These are phyloP conservation scores for Seiridium unicorne DNA, from an alignment of 2,329 filamentous ascomycete species.

Conservation along the genomic window DNA sequence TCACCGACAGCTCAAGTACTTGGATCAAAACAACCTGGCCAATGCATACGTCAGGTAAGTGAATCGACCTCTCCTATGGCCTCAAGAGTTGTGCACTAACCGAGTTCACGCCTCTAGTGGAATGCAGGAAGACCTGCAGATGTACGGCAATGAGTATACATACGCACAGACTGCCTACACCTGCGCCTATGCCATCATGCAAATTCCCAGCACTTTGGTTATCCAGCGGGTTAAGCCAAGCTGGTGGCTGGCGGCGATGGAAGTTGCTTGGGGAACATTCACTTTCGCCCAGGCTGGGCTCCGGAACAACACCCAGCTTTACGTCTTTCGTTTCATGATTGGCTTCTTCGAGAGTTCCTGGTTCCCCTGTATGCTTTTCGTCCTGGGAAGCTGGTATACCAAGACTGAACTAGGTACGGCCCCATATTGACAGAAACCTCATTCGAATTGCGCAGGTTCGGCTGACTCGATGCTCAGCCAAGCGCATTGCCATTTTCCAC, in stretches of 20 bases:
- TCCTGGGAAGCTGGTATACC: constrained; percentile 9
- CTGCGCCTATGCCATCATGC: constrained; percentile 20
- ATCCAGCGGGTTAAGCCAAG: constrained; percentile 21
- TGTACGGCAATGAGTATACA: constrained; percentile 23
- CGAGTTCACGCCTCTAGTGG: constrained; percentile 5
- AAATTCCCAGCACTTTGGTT: constrained; percentile 29
- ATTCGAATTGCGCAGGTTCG: not conserved
- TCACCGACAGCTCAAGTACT: constrained; percentile 17
- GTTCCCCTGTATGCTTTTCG: constrained; percentile 3
- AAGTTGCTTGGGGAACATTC: constrained; percentile 4
- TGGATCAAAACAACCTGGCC: constrained; percentile 23
- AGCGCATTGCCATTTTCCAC: constrained; percentile 6
- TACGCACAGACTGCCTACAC: constrained; percentile 17
- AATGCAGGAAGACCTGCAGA: constrained; percentile 22
- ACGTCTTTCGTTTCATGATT: constrained; percentile 7
- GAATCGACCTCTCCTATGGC: not conserved
- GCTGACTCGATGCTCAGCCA: not conserved
- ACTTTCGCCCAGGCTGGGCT: constrained; percentile 8
- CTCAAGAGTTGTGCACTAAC: not conserved
- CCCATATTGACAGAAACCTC: not conserved
- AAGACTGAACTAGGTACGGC: constrained; percentile 7
- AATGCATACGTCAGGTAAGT: constrained; percentile 22
- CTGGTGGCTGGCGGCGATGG: constrained; percentile 9
- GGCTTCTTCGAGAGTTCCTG: constrained; percentile 7
- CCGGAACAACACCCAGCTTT: not conserved